Percentiles rank a stretch among this genome's conserved stretches.
phyloP scores from a whole-genome alignment of 1,284 basidiomycete species.

The Malassezia nana region DNA sequence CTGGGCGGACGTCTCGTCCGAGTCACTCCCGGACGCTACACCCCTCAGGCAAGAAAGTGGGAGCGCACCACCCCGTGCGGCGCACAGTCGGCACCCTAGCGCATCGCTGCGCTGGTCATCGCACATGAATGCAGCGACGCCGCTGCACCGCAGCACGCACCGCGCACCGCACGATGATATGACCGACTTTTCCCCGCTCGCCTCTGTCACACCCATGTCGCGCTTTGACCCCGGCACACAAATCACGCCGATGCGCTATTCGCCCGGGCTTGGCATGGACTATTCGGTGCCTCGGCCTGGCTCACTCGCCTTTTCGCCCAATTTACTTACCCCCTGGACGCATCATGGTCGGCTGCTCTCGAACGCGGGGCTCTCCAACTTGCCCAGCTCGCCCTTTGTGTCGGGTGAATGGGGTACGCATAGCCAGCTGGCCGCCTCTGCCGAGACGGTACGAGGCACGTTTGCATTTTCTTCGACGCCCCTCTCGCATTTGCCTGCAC shows the following conservation, averaged over 20 bases:
- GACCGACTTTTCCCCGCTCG: background rate
- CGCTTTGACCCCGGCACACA: constrained; percentile 10
- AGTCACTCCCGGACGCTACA: background rate
- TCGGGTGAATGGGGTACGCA: background rate
- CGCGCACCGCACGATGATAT: background rate
- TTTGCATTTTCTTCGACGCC: constrained; percentile 10
- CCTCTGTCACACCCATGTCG: constrained; percentile 10
- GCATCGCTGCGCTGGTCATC: constrained; percentile 11
- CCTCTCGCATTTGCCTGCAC: constrained; percentile 6
- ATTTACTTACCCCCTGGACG: constrained; percentile 17
- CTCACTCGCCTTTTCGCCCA: constrained; percentile 12
- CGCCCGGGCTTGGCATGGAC: background rate
- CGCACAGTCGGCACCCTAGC: background rate
- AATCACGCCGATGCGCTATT: constrained; percentile 19
- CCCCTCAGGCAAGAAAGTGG: too few relatives aligned
- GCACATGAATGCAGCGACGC: background rate
- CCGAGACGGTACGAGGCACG: background rate
- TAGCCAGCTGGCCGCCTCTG: background rate
- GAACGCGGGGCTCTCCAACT: constrained; percentile 8
- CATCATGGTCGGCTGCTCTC: constrained; percentile 13
- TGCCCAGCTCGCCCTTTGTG: constrained; percentile 13
- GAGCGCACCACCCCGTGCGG: background rate
- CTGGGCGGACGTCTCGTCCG: constrained; percentile 13
- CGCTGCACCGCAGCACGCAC: constrained; percentile 3
- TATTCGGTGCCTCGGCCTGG: background rate